Evolutionary conservation across 257 asterid genomes (phyloP), one percentile per base, ranked within the genome.

Genomic region (Solanum tarapatanum): DNA sequence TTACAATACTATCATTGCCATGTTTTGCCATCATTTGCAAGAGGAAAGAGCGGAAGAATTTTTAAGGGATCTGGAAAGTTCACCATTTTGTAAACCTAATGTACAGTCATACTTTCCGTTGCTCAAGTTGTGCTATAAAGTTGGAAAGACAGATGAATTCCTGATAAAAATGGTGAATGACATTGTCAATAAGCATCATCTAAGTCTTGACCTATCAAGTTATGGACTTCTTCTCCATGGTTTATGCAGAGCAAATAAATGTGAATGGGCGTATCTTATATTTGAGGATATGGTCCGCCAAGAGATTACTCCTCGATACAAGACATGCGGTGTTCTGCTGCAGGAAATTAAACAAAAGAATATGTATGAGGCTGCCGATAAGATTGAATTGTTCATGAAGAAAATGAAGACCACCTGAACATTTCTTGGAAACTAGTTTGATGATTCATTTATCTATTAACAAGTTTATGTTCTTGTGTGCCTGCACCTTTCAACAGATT

Each of bases 211-310:
- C 90, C 89, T 94, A 89, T 93, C 97, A 21, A 91, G 97, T 48
- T 95, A 93, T 87, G 86, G 94, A 19, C 98, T 97, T 90, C 89
- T 97, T 91, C 93, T 94, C 43, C 97, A 94, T 82, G 98, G 96
- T 37, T 89, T 97, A 19, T 94, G 99, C 93, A 91, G 93, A 89
- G 93, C 90, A 35, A 90, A 91, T 83, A 90, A 93, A 87, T 90
- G 93, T 30, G 94, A 93, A 87, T 73, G 84, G 88, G 98, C 97
- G 1, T 95, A 94, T 90, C 77, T 87, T 86, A 89, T 94, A 8
- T 95, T 94, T 87, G 55, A 84, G 88, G 94, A 92, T 85, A 95
- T 94, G 99, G 83, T 93, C 39, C 89, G 87, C 84, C 95, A 93
- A 83, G 93, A 89, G 86, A 90, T 94, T 83, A 91, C 90, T 83